These are phyloP conservation scores for Rhizophagus clarus DNA, from an alignment of 192 early-diverging fungal species.

Conservation along the genomic window DNA sequence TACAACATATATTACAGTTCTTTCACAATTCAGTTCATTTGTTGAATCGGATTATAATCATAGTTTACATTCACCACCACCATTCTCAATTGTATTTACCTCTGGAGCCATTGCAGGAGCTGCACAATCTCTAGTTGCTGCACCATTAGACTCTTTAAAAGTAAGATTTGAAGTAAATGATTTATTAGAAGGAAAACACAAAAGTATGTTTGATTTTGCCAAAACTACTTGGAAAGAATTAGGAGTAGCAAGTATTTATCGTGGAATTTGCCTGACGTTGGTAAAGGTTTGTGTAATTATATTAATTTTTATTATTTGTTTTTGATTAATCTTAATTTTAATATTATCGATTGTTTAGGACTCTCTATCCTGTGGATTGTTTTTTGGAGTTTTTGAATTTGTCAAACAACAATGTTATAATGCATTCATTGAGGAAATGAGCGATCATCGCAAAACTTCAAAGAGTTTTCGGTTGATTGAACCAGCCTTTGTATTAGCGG, in stretches of 20 bases:
- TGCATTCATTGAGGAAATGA: slow-evolving; percentile 56
- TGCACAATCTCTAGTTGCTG: slow-evolving; percentile 72
- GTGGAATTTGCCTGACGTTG: slow-evolving; percentile 56
- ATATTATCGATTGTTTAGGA: slow-evolving; percentile 47
- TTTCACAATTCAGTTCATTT: slow-evolving; percentile 55
- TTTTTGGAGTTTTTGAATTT: slow-evolving; percentile 79
- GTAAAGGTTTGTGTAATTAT: slow-evolving; percentile 44
- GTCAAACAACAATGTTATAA: slow-evolving; percentile 73
- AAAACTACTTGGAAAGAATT: slow-evolving; percentile 57
- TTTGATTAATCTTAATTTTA: no score
- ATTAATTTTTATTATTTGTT: not conserved
- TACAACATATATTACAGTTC: slow-evolving; percentile 68
- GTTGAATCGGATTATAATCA: slow-evolving; percentile 39
- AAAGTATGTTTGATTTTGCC: slow-evolving; percentile 69
- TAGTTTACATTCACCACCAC: slow-evolving; percentile 51
- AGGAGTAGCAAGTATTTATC: slow-evolving; percentile 55
- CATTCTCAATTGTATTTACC: slow-evolving; percentile 53
- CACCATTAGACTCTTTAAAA: slow-evolving; percentile 73
- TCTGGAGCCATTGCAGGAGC: slow-evolving; percentile 70
- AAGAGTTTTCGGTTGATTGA: slow-evolving; percentile 43
- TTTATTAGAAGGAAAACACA: slow-evolving; percentile 71
- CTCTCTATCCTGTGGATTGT: slow-evolving; percentile 68
- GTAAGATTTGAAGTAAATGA: slow-evolving; percentile 77
- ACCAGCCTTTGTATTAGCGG: slow-evolving; percentile 59
- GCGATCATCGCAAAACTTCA: slow-evolving; percentile 36